Evolutionary conservation across 805 yeast species (phyloP).

Genomic region (Saturnispora ahearnii): DNA sequence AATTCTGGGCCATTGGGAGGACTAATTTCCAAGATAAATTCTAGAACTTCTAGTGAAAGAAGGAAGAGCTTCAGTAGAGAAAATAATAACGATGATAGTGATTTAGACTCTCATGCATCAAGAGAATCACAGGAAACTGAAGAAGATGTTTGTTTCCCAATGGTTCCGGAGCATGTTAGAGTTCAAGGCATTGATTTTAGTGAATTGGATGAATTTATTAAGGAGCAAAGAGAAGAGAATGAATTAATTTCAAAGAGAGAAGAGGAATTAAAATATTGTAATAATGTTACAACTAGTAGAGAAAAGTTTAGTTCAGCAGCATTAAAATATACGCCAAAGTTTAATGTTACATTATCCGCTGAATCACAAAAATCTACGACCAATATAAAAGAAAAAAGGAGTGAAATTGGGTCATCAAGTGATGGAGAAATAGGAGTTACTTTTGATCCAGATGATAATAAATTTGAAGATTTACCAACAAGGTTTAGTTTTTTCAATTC

Average conservation of each 20-base stretch:
- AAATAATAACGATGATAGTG: slow-evolving; percentile 41
- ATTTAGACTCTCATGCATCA: slow-evolving; percentile 63
- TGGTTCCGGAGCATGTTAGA: slow-evolving; percentile 57
- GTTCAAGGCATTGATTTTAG: slow-evolving; percentile 79
- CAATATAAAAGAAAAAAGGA: background rate
- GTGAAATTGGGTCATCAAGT: background rate
- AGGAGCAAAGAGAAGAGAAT: slow-evolving; percentile 47
- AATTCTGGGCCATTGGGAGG: background rate
- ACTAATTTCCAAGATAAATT: background rate
- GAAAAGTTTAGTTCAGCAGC: slow-evolving; percentile 42
- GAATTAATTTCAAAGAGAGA: slow-evolving; percentile 29
- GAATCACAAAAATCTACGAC: slow-evolving; percentile 1
- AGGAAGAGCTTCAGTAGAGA: slow-evolving; percentile 10
- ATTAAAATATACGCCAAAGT: slow-evolving; percentile 50
- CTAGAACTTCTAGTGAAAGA: slow-evolving; percentile 26
- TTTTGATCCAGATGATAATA: slow-evolving; percentile 11
- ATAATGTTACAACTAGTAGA: slow-evolving; percentile 27
- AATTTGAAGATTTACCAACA: slow-evolving; percentile 40
- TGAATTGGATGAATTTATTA: slow-evolving; percentile 76
- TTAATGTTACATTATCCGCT: background rate
- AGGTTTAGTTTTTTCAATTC: slow-evolving; percentile 78
- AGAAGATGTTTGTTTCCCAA: slow-evolving; percentile 96
- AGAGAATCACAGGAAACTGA: slow-evolving; percentile 85
- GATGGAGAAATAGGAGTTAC: slow-evolving; percentile 10
- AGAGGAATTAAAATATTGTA: slow-evolving; percentile 19